Evolutionary conservation across 768 basidiomycete genomes (phyloP).

Genomic region (Termitomyces heimii): DNA sequence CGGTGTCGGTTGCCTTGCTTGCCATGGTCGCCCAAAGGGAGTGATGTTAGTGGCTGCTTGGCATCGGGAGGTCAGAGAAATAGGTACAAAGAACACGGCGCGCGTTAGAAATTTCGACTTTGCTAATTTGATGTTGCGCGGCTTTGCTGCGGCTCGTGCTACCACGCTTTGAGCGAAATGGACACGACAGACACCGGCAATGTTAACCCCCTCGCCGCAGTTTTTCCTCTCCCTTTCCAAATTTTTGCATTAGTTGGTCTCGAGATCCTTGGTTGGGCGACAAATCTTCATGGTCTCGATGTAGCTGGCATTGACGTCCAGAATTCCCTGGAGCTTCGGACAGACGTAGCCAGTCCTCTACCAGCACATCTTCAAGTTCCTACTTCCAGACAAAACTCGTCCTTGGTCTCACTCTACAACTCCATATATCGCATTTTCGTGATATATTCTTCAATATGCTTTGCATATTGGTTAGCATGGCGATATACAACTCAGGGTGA

Average conservation of each 20-base stretch:
- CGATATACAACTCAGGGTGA: slow-evolving; percentile 54
- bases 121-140: slow-evolving; percentile 11
- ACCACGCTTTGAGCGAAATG: slow-evolving; percentile 13
- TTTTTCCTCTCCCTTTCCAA: slow-evolving; percentile 89
- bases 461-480: slow-evolving; percentile 66
- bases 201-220: slow-evolving; percentile 44
- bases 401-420: slow-evolving; percentile 41
- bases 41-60: slow-evolving; percentile 4
- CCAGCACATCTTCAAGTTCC: slow-evolving; percentile 20
- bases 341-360: slow-evolving; percentile 23
- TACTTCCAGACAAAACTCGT: slow-evolving; percentile 25
- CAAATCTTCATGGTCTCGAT: slow-evolving; percentile 84
- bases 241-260: slow-evolving; percentile 74
- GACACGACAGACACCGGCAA: slow-evolving; percentile 16
- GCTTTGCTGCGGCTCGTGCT: background rate
- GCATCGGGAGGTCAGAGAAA: background rate
- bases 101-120: slow-evolving; percentile 1
- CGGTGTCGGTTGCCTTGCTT: slow-evolving; percentile 55
- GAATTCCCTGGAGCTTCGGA: slow-evolving; percentile 61
- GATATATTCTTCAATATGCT: slow-evolving; percentile 54
- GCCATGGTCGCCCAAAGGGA: slow-evolving; percentile 25
- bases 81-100: slow-evolving; percentile 7
- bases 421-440: slow-evolving; percentile 65
- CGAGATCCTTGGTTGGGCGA: slow-evolving; percentile 87
- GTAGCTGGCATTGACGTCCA: slow-evolving; percentile 68